These are phyloP conservation scores for Scheffersomyces coipomensis DNA, from an alignment of 805 yeast genomes.

Conservation along the genomic window DNA sequence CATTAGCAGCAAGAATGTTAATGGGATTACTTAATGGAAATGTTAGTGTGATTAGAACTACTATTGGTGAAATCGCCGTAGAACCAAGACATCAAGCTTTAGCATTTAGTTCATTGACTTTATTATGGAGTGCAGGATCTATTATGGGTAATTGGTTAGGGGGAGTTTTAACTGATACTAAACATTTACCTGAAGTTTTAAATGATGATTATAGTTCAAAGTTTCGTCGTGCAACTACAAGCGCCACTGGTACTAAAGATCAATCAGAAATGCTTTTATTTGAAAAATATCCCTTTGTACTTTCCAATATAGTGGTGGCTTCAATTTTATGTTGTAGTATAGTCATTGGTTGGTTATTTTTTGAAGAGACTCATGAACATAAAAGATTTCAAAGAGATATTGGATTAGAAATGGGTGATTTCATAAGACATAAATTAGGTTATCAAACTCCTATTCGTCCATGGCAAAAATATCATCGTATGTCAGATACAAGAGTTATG, in stretches of 20 bases:
- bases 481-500: background rate
- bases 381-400: constrained; percentile 11
- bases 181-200: constrained; percentile 9
- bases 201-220: background rate
- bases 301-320: constrained; percentile 22
- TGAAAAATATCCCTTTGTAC: constrained; percentile 18
- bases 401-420: constrained; percentile 12
- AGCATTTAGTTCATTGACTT: constrained; percentile 11
- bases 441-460: constrained; percentile 1
- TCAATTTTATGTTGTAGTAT: constrained; percentile 11
- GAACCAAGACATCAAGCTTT: constrained; percentile 10
- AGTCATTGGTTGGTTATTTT: constrained; percentile 16
- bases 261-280: constrained; percentile 6
- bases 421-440: background rate
- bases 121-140: constrained; percentile 14
- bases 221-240: background rate
- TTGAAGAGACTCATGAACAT: constrained; percentile 19
- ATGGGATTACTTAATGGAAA: constrained; percentile 22
- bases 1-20: constrained; percentile 24
- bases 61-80: constrained; percentile 13
- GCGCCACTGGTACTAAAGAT: background rate
- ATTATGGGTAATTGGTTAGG: constrained; percentile 14
- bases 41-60: constrained; percentile 9
- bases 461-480: constrained; percentile 1
- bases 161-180: constrained; percentile 10